A percentile compares a stretch with the other conserved stretches of the same genome.
Evolutionary conservation across 2,329 filamentous ascomycete species (phyloP).

Genomic region (Penicillium capsulatum): DNA sequence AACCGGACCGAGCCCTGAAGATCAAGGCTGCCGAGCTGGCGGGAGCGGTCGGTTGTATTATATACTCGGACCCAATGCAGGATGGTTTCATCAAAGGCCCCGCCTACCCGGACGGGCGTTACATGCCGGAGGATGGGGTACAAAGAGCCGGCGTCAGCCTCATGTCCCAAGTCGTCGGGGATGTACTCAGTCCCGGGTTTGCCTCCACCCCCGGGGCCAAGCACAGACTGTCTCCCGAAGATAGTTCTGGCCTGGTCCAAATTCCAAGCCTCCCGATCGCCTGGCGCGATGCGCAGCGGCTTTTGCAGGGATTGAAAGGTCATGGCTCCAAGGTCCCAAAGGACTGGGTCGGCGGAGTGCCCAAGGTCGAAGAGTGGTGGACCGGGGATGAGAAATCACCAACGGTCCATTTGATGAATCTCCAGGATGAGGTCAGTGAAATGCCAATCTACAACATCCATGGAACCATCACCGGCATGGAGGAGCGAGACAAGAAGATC

Average conservation of each 20-base stretch:
- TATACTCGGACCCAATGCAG: constrained; percentile 86
- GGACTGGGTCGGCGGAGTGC: constrained; percentile 73
- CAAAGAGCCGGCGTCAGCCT: constrained; percentile 77
- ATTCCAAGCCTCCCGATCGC: constrained; percentile 89
- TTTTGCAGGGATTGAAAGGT: constrained; percentile 72
- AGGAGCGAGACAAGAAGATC: constrained; percentile 76
- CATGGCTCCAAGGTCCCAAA: constrained; percentile 65
- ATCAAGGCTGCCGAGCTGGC: constrained; percentile 84
- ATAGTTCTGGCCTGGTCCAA: constrained; percentile 67
- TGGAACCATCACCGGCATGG: constrained; percentile 75
- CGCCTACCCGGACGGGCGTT: constrained; percentile 71
- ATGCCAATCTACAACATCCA: constrained; percentile 92
- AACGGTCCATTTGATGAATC: constrained; percentile 74
- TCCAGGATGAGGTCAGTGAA: constrained; percentile 76
- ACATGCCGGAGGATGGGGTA: constrained; percentile 75
- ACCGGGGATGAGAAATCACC: constrained; percentile 73
- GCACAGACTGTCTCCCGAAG: constrained; percentile 63
- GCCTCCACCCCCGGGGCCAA: constrained; percentile 51
- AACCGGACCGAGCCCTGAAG: constrained; percentile 71
- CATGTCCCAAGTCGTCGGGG: constrained; percentile 78
- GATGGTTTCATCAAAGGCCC: constrained; percentile 73
- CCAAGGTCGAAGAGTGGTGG: constrained; percentile 75
- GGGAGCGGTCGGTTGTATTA: constrained; percentile 80
- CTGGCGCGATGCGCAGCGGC: constrained; percentile 78
- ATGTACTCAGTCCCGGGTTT: constrained; percentile 87